Evolutionary conservation across 768 basidiomycete genomes (phyloP), one percentile per base, ranked within the genome.

Genomic region (Pulveroboletus sp.): DNA sequence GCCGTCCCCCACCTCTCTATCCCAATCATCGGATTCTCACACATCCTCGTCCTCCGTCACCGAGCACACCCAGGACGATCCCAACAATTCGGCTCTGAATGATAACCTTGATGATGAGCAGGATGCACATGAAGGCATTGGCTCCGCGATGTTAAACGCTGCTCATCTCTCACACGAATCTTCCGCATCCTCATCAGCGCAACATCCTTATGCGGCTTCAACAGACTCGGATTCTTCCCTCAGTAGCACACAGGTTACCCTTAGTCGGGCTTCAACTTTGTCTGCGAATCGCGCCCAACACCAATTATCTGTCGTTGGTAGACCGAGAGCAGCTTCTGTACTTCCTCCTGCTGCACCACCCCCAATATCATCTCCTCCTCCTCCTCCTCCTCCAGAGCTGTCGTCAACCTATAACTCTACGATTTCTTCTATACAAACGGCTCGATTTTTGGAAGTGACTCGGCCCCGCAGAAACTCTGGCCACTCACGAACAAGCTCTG

Each of bases 301-400:
- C 39, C 60, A 62, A 39, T 39, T 60, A 18, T 39, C 58, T 8
- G 43, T 57, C 21, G 57, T 62, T 14, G 64, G 70, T 36, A 75
- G 81, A 51, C 74, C 83, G 33, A 69, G 78, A 49, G 76, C 84
- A 49, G 66, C 74, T 37, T 82, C 86, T 48, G 75, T 73, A 9
- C 76, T 88, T 33, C 83, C 84, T 6, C 84, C 84, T 10, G 75
- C 80, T 38, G 76, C 73, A 0, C 87, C 86, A 3, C 85, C 83
- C 14, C 87, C 87, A 28, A 71, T 74, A 15, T 72, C 74, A 41
- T 75, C 81, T 0, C 82, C 80, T 0, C 80, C 85, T 1, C 66
- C 68, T 10, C 31, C 31, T 11, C 35, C 35, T 1, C 35, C 32
- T 40, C 81, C 84, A 24, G 65, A 70, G 63, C 35, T 52, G 65